Evolutionary conservation across 306 rosid genomes (phyloP), one percentile per base, ranked within the genome.

Genomic region (Begonia fuchsioides): DNA sequence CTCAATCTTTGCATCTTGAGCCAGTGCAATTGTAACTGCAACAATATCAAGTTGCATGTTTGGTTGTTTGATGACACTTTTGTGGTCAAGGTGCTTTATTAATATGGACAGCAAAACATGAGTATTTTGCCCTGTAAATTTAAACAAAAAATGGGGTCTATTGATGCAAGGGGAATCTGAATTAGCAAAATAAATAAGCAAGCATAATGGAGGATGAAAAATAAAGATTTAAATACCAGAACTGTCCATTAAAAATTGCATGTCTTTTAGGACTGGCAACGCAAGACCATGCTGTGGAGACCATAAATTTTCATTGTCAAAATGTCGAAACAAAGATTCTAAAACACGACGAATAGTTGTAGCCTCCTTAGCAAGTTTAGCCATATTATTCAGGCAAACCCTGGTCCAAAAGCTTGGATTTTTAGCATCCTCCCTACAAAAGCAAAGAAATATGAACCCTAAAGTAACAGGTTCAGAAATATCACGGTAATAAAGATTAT

Each of bases 61-160:
- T 19, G 93, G 93, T 49, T 77, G 78, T 61, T 82, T 75, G 43
- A 85, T 83, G 75, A 85, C 87, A 47, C 13, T 52, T 77, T 79
- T 92, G 71, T 92, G 90, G 68, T 92, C 96, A 8, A 92, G 72
- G 77, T 92, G 98, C 71, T 85, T 85, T 62, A 92, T 65, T 68
- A 92, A 71, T 58, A 71, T 81, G 52, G 94, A 77, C 40, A 92
- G 69, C 67, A 85, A 71, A 60, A 77, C 80, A 40, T 92, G 98
- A 26, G 87, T 73, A 69, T 72, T 77, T 73, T 71, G 77, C 65
- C 81, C 98, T 92, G 87, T 69, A 64, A 10, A 13, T 47, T 12
- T 7, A 47, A 10, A 12, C 32, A 26, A 15, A 14, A 15, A 32
- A 2, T n/a, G 98, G 68, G 62, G 87, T 58, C 69, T 75, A 58